A percentile compares a stretch with the other conserved stretches of the same genome.
These are phyloP conservation scores for Alternaria consortialis DNA, from an alignment of 2,329 filamentous ascomycete species.

Conservation along the genomic window DNA sequence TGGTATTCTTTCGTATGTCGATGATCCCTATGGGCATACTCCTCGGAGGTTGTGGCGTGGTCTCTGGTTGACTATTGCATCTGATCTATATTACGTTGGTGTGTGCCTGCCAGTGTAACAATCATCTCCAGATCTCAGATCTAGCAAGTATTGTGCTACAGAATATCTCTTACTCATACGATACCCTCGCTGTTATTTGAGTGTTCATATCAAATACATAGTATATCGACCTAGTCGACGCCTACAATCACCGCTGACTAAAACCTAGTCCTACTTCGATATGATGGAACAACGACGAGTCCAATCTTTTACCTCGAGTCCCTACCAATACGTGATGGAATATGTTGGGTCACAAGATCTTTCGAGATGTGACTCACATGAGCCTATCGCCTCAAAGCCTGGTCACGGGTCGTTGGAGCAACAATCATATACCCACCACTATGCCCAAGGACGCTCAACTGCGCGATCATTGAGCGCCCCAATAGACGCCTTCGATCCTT, in stretches of 20 bases:
- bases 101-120: constrained; percentile 1
- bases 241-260: neutral
- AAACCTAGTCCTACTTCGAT: constrained; percentile 4
- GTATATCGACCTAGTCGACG: neutral
- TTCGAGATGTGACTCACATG: constrained; percentile 2
- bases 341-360: constrained; percentile 6
- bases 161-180: neutral
- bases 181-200: too few relatives aligned
- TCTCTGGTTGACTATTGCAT: constrained; percentile 8
- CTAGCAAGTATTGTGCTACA: neutral
- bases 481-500: constrained; percentile 19
- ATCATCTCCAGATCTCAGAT: constrained; percentile 5
- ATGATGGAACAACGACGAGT: constrained; percentile 20
- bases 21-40: constrained; percentile 3
- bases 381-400: constrained; percentile 5
- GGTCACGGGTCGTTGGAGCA: constrained; percentile 18
- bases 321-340: constrained; percentile 17
- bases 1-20: constrained; percentile 20
- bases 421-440: constrained; percentile 5
- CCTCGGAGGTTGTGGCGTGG: constrained; percentile 10
- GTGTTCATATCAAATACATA: neutral
- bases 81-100: constrained; percentile 19
- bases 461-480: constrained; percentile 12
- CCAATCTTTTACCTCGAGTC: constrained; percentile 18
- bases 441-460: constrained; percentile 3